Evolutionary conservation across 371 early-diverging fungal genomes (phyloP), one percentile per base, ranked within the genome.

Genomic region (Syncephalastrum sp.): DNA sequence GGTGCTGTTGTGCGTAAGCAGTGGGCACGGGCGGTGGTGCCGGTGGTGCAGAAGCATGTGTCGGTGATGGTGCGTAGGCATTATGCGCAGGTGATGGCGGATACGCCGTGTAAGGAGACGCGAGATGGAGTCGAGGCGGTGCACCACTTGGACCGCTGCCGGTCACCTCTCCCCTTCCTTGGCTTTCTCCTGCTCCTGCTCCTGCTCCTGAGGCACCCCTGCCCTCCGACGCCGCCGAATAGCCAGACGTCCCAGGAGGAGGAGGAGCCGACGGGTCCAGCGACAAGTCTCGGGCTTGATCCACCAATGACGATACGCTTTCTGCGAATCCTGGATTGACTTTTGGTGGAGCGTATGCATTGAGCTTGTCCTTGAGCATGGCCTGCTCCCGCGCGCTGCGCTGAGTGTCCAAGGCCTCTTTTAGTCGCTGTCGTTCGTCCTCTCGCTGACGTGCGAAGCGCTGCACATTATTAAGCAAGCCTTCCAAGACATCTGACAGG

Each of bases 361-460:
- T 67, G 43, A 95, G 72, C 59, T 91, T 87, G 47, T 89, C 91
- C 55, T 87, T 82, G 29, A 95, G 70, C 13, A 82, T 62, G 23
- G 77, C 79, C 60, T 92, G 92, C 42, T 90, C 91, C 6, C 82
- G 75, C 24, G 81, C 77, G 16, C 90, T 90, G 15, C 82, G 79
- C 4, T 71, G 77, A 4, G 79, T 73, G 50, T 88, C 74, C 13
- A 91, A 68, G 29, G 70, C 72, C 42, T 84, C 79, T 44, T 76
- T 74, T 24, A 96, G 60, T 47, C 79, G 72, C 4, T 75, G 75
- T 21, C 91, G 82, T 63, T 93, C 92, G 14, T 85, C 75, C 24
- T 70, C 75, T 19, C 96, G 82, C 12, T 87, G 77, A 5, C 75
- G 57, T 5, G 84, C 80, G 68, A 92, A 93, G 24, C 82, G 79